Evolutionary conservation across 108 stramenopile species (phyloP).

Genomic region (Conticribra guillardii): DNA sequence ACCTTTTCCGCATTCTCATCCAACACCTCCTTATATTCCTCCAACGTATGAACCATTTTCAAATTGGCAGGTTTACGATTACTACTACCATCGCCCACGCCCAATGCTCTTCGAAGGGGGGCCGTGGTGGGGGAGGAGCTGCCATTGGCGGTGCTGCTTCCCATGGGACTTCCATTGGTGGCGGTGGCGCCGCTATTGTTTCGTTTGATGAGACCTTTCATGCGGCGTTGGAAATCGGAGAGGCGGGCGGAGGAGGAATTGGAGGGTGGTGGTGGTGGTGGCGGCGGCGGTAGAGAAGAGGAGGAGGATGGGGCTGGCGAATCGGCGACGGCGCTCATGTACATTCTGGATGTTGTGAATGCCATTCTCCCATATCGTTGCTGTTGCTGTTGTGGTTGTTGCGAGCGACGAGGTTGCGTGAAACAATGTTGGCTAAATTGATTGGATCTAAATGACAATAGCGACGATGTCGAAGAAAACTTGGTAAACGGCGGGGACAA

Average conservation of each 20-base stretch:
- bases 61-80: conserved; percentile 48
- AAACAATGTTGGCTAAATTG: too few species aligned
- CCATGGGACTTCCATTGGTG: background rate
- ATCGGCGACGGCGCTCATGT: conserved; percentile 32
- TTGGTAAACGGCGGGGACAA: too few species aligned
- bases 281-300: background rate
- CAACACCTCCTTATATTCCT: conserved; percentile 64
- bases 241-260: conserved; percentile 5
- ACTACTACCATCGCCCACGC: background rate
- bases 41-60: conserved; percentile 45
- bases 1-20: conserved; percentile 53
- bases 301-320: conserved; percentile 10
- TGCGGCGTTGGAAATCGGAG: conserved; percentile 37
- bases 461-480: too few species aligned
- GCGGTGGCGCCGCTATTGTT: conserved; percentile 2
- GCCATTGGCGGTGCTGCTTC: too few species aligned
- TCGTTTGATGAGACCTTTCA: conserved; percentile 35
- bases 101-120: too few species aligned
- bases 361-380: too few species aligned
- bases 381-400: too few species aligned
- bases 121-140: too few species aligned
- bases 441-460: too few species aligned
- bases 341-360: too few species aligned
- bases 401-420: too few species aligned
- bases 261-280: too few species aligned